These are phyloP conservation scores for Colletotrichum gloeosporioides DNA, from an alignment of 2,329 filamentous ascomycete genomes.

Conservation along the genomic window DNA sequence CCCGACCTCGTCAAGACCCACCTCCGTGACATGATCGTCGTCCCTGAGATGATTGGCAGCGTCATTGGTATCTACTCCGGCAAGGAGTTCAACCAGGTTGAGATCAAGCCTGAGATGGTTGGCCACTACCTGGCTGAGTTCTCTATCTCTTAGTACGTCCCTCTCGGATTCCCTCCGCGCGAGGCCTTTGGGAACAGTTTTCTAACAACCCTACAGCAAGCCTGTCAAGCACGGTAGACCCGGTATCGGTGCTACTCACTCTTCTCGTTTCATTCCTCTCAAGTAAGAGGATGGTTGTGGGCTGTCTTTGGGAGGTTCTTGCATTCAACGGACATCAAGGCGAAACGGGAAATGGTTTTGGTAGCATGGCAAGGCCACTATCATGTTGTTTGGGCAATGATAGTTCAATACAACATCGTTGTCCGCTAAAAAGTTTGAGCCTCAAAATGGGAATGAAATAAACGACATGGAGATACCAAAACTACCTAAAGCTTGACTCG, in stretches of 20 bases:
- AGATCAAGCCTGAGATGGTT: slow-evolving; percentile 99
- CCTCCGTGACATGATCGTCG: slow-evolving; percentile 99
- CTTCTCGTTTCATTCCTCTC: slow-evolving; percentile 99
- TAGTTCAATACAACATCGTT: slow-evolving; percentile 26
- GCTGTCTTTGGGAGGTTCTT: slow-evolving; percentile 53
- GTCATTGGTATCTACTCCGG: slow-evolving; percentile 99
- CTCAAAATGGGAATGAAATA: slow-evolving; percentile 22
- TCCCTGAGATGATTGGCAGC: slow-evolving; percentile 99
- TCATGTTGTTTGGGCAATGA: slow-evolving; percentile 25
- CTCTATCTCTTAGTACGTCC: slow-evolving; percentile 98
- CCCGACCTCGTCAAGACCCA: slow-evolving; percentile 99
- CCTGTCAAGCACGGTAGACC: slow-evolving; percentile 99
- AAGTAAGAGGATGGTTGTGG: slow-evolving; percentile 80
- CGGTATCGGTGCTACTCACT: slow-evolving; percentile 99
- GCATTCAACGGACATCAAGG: slow-evolving; percentile 63
- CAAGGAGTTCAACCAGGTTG: slow-evolving; percentile 99
- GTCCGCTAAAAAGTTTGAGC: slow-evolving; percentile 27
- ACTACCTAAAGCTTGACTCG: background rate
- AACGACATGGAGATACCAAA: slow-evolving; percentile 21
- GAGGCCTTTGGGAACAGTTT: background rate
- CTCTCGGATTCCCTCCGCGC: background rate
- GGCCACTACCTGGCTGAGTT: slow-evolving; percentile 99
- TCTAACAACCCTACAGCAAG: slow-evolving; percentile 75
- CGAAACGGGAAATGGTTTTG: slow-evolving; percentile 63
- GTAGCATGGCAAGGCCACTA: slow-evolving; percentile 43